Evolutionary conservation across 495 filamentous ascomycete genomes (phyloP), one percentile per base, ranked within the genome.

Genomic region (Cetradonia linearis): DNA sequence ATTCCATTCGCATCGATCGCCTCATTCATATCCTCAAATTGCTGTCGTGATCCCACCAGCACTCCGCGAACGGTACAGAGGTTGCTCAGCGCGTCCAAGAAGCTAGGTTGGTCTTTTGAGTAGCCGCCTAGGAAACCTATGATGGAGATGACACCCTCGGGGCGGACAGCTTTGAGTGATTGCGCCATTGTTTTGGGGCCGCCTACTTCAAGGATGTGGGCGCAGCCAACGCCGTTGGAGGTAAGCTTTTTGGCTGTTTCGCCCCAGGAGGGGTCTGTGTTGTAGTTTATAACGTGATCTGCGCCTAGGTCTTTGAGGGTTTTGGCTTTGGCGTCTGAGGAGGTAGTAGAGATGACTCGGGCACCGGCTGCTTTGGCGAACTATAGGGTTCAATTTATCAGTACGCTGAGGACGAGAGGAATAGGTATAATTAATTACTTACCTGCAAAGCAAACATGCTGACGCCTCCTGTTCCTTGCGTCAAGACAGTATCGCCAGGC

Each of bases 311-410:
- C 71, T 73, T 85, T 88, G 57, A 91, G 72, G 30, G 73, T 73
- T 47, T 86, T 76, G 16, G 69, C 83, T 74, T 93, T 93, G 25
- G 74, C 71, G 0, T 76, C 74, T 2, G 81, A 83, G 0, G 85
- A 89, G 0, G 89, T 93, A 0, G 89, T 93, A 0, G 87, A 82
- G 60, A 95, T 92, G 34, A 93, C 86, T 8, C 63, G 83, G 5
- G 89, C 89, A 42, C 89, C 88, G 13, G 85, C 86, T 0, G 87
- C 87, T 72, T 89, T 92, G 49, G 89, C 89, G 65, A 93, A 92
- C 79, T 90, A 69, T 33, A 60, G 44, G 20, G 20, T 1, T 13
- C 20, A 46, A 10, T 46, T 23, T 46, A 0, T 46, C 38, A 38
- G 44, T 6, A 61, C 47, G 30, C 28, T 33, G n/a, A 58, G 20